Percentiles rank a stretch among this genome's conserved stretches.
These are phyloP conservation scores for Sclerotinia subarctica DNA, from an alignment of 2,329 filamentous ascomycete species.

Conservation along the genomic window DNA sequence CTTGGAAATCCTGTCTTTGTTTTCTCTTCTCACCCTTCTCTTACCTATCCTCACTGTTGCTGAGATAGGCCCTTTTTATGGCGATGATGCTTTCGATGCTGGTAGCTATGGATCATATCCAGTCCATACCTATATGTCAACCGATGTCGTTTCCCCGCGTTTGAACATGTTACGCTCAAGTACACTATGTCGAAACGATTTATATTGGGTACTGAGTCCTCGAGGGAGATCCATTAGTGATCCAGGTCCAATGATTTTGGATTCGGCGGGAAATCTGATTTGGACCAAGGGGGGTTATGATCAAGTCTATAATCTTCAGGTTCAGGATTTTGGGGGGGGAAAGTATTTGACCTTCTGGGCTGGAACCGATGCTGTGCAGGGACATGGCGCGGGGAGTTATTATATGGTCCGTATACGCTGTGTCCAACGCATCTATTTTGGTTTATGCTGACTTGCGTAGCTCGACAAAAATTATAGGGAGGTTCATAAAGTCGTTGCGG, in stretches of 20 bases:
- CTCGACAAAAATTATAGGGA: slow-evolving; percentile 37
- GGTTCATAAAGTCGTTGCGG: slow-evolving; percentile 41
- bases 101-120: slow-evolving; percentile 40
- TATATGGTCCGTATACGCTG: slow-evolving; percentile 43
- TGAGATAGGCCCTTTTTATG: slow-evolving; percentile 18
- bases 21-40: background rate
- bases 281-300: slow-evolving; percentile 43
- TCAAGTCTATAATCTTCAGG: slow-evolving; percentile 46
- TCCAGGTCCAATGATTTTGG: slow-evolving; percentile 45
- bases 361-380: slow-evolving; percentile 46
- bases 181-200: slow-evolving; percentile 41
- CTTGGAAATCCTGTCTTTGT: background rate
- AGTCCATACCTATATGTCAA: slow-evolving; percentile 38
- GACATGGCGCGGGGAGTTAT: slow-evolving; percentile 46
- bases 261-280: slow-evolving; percentile 44
- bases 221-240: slow-evolving; percentile 38
- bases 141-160: slow-evolving; percentile 39
- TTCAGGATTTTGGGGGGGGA: slow-evolving; percentile 45
- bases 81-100: slow-evolving; percentile 38
- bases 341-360: slow-evolving; percentile 49
- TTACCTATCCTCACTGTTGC: background rate
- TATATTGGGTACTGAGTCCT: slow-evolving; percentile 43
- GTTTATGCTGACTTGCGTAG: slow-evolving; percentile 21
- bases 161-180: slow-evolving; percentile 36
- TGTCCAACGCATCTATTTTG: background rate